Base-by-base conservation (phyloP, 2,329 filamentous ascomycete species). In the Pseudopithomyces chartarum region DNA sequence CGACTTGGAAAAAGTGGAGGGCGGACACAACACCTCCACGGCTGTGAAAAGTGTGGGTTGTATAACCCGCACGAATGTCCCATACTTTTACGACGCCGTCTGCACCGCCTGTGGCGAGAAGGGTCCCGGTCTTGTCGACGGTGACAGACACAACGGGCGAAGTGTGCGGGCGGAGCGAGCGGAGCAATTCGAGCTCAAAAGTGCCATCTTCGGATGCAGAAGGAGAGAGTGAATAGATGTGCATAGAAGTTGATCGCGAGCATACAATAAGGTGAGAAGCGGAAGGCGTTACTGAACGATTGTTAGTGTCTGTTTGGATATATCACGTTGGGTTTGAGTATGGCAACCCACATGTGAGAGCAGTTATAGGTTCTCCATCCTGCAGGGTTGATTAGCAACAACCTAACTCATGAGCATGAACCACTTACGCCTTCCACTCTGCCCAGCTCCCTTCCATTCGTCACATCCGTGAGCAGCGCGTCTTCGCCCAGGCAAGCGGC, bases 41-140 rank as follows among this genome's bases (percentile, higher is more conserved):
- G 1, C 93, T 93, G 65, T 94, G 90, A 76, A 99, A 96, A 0
- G 92, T 97, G 76, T 99, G 95, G 26, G 96, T 99, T 32, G 92
- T 87, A 75, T 90, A 98, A 20, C 95, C 95, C 43, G 89, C 91
- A 48, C 84, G 82, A 57, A 99, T 92, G 77, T 99, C 95, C 94
- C 94, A 99, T 51, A 99, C 89, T 76, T 99, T 99, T 67, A 98
- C 91, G 0, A 90, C 86, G 22, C 95, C 95, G 72, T 99, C 95
- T 3, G 95, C 93, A 47, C 91, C 91, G 60, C 96, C 95, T 15
- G 94, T 98, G 15, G 93, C 95, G 42, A 99, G 82, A 12, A 99
- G 81, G 1, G 94, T 96, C 69, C 93, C 90, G 1, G 93, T 97
- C 52, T 86, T 84, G 74, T 99, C 95, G 59, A 95, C 87, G 1